Conservation (phyloP, 345 rosid genomes). For the Bretschneidera sinensis region DNA sequence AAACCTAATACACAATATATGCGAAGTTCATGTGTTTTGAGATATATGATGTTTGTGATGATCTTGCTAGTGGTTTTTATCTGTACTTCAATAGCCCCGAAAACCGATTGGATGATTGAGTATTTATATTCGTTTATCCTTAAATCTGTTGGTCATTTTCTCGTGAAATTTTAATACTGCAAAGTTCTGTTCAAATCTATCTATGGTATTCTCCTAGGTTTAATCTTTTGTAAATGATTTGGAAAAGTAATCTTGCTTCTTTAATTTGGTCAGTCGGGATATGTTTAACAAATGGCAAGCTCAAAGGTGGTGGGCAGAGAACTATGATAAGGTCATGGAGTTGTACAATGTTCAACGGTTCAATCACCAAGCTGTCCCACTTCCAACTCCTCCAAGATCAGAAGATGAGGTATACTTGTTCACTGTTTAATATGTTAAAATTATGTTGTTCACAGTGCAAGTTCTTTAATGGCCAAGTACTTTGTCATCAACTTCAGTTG, state of each 20-base stretch:
- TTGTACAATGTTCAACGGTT: conserved; percentile 82
- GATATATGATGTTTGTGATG: not conserved
- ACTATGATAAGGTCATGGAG: conserved; percentile 88
- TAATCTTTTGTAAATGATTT: not conserved
- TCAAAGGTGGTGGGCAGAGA: conserved; percentile 97
- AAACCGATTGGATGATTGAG: not conserved
- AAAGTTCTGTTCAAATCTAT: not conserved
- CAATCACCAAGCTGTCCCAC: conserved; percentile 64
- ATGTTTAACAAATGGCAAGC: conserved; percentile 97
- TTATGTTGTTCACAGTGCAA: not conserved
- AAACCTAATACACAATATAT: too few relatives aligned
- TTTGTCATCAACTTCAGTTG: not conserved
- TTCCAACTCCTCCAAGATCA: conserved; percentile 61
- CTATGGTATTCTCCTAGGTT: not conserved
- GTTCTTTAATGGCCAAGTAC: not conserved
- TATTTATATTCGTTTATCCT: not conserved
- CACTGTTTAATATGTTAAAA: not conserved
- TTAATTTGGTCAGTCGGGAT: conserved; percentile 63
- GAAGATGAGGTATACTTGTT: conserved; percentile 66
- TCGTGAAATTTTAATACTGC: not conserved
- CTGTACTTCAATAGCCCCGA: not conserved
- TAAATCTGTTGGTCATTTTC: too few relatives aligned
- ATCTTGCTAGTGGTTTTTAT: not conserved
- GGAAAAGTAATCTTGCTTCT: not conserved
- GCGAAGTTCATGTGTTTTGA: not conserved